phyloP scores from a whole-genome alignment of 2,329 filamentous ascomycete species.

The Lizonia empirigonia region DNA sequence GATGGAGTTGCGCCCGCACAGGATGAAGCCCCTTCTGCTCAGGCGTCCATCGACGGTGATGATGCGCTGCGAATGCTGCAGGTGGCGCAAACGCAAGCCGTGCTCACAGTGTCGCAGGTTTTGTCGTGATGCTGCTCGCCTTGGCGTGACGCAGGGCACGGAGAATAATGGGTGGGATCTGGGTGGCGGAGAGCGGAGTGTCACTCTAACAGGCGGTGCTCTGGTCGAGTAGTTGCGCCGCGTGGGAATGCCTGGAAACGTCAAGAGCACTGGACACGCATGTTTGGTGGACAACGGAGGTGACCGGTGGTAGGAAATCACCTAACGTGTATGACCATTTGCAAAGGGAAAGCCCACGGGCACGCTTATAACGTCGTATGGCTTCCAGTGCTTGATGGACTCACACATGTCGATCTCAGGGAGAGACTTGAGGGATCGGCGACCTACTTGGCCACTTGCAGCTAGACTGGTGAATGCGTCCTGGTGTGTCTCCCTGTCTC shows the following conservation, averaged over 20 bases:
- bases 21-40: slow-evolving; percentile 14
- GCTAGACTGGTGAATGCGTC: slow-evolving; percentile 13
- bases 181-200: slow-evolving; percentile 13
- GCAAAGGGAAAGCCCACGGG: slow-evolving; percentile 16
- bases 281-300: background rate
- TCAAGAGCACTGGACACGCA: slow-evolving; percentile 6
- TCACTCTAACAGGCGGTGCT: slow-evolving; percentile 1
- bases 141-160: slow-evolving; percentile 33
- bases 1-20: slow-evolving; percentile 7
- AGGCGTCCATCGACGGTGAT: slow-evolving; percentile 29
- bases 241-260: background rate
- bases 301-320: slow-evolving; percentile 3
- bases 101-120: slow-evolving; percentile 11
- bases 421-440: slow-evolving; percentile 23
- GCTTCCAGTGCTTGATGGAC: slow-evolving; percentile 25
- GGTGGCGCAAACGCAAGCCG: slow-evolving; percentile 3
- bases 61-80: slow-evolving; percentile 3
- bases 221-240: slow-evolving; percentile 4
- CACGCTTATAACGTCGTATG: slow-evolving; percentile 14
- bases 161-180: slow-evolving; percentile 20
- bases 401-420: slow-evolving; percentile 24
- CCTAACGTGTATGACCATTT: slow-evolving; percentile 12
- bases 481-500: too few species aligned
- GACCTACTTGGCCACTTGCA: slow-evolving; percentile 12
- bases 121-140: slow-evolving; percentile 14